Evolutionary conservation across 495 filamentous ascomycete genomes (phyloP), one percentile per base, ranked within the genome.

Genomic region (Hypoxylon rickii): DNA sequence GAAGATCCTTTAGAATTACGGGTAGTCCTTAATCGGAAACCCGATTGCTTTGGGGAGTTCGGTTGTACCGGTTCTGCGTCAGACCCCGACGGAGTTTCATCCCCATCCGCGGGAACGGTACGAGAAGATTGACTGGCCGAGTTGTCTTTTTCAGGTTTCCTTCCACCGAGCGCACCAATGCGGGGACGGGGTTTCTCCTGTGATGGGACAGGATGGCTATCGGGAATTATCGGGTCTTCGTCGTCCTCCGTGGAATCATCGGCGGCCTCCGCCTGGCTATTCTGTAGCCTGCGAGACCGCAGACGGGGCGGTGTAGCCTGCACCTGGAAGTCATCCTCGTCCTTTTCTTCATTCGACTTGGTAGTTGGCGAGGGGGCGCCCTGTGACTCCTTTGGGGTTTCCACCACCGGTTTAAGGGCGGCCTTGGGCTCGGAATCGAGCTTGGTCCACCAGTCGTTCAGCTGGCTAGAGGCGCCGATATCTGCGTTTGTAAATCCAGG

Each of bases 361-460:
- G 18, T 53, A 36, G 44, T 22, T 7, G 18, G 33, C 3, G 34
- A 26, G 34, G 43, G 24, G 12, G 38, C 22, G 6, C 42, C 11
- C 3, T 42, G 41, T 11, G 18, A 7, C 29, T 58, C 39, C 33
- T 52, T 49, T 22, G 39, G 18, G 15, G 39, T 36, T 15, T 60
- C 51, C 7, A 34, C 37, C 22, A 40, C 36, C 7, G 31, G 43
- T 21, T 52, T 63, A 15, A 44, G 38, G 12, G 63, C 43, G 18
- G 41, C 17, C 15, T 11, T 44, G n/a, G 51, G 36, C 3, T 21
- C 44, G 39, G 64, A 21, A 16, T 61, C 69, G 12, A 83, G 66
- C 18, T 70, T 70, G 3, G 70, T 74, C 78, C 79, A 83, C 78
- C 79, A 84, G 40, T 72, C 70, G 20, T 78, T 72, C 4, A 74